Conservation (phyloP, 78 protist species). For the Tieghemostelium lacteum region DNA sequence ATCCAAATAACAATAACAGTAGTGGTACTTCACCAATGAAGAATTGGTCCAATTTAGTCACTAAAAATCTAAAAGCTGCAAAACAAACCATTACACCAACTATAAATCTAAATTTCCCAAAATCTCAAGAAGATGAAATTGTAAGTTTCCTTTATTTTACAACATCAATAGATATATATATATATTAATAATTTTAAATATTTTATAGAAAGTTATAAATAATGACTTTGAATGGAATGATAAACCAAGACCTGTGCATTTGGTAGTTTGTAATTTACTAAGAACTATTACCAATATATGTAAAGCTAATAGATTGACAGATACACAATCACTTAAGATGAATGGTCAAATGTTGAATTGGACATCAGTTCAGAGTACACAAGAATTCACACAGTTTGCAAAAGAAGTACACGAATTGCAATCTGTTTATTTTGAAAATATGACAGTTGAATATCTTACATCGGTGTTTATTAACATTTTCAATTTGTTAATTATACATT, state of each 20-base stretch:
- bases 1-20: no score
- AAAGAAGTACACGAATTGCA: constrained; percentile 38
- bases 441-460: constrained; percentile 49
- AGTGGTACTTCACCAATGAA: constrained; percentile 7
- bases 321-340: constrained; percentile 47
- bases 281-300: constrained; percentile 11
- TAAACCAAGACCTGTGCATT: constrained; percentile 52
- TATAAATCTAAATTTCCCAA: constrained; percentile 29
- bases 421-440: constrained; percentile 14
- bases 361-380: constrained; percentile 26
- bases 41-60: constrained; percentile 11
- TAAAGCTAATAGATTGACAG: constrained; percentile 34
- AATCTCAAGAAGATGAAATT: constrained; percentile 59
- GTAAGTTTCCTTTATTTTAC: constrained; percentile 24
- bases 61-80: constrained; percentile 26
- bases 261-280: constrained; percentile 15
- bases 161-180: no score
- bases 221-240: constrained; percentile 38
- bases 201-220: constrained; percentile 15
- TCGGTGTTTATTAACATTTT: constrained; percentile 57
- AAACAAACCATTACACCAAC: constrained; percentile 43
- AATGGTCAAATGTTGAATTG: constrained; percentile 60
- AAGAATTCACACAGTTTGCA: constrained; percentile 32
- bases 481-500: constrained; percentile 46
- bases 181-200: neutral